These are phyloP conservation scores for Termitomyces sp. DNA, from an alignment of 768 basidiomycete species.

Conservation along the genomic window DNA sequence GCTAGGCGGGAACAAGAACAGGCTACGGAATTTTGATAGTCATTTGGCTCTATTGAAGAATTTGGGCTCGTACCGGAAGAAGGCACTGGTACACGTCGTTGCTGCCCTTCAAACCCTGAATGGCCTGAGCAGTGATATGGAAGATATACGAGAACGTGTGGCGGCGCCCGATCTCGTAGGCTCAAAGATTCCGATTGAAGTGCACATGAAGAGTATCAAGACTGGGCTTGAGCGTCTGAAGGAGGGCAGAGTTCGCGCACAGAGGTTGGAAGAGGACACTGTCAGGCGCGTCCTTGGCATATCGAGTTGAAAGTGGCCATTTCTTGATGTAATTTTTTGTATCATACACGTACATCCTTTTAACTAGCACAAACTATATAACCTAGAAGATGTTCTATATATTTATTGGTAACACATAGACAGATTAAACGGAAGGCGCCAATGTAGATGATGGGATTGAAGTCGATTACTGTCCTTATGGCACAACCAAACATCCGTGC, in stretches of 20 bases:
- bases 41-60: slow-evolving; percentile 50
- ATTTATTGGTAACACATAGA: neutral
- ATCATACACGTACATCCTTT: slow-evolving; percentile 7
- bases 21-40: slow-evolving; percentile 42
- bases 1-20: slow-evolving; percentile 54
- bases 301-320: neutral
- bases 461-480: neutral
- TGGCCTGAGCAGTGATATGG: slow-evolving; percentile 67
- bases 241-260: slow-evolving; percentile 50
- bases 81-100: slow-evolving; percentile 61
- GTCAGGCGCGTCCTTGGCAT: slow-evolving; percentile 24
- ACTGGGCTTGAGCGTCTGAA: slow-evolving; percentile 56
- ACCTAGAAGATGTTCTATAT: neutral
- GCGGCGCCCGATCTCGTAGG: slow-evolving; percentile 60
- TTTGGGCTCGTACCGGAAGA: slow-evolving; percentile 50
- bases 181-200: slow-evolving; percentile 58
- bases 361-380: neutral
- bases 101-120: slow-evolving; percentile 57
- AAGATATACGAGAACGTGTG: slow-evolving; percentile 68
- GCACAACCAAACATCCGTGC: neutral
- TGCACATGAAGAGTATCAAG: slow-evolving; percentile 71
- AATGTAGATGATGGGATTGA: neutral
- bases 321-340: neutral
- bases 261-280: slow-evolving; percentile 37
- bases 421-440: neutral